phyloP scores from a whole-genome alignment of 768 basidiomycete genomes.

The Solioccasus polychromus region DNA sequence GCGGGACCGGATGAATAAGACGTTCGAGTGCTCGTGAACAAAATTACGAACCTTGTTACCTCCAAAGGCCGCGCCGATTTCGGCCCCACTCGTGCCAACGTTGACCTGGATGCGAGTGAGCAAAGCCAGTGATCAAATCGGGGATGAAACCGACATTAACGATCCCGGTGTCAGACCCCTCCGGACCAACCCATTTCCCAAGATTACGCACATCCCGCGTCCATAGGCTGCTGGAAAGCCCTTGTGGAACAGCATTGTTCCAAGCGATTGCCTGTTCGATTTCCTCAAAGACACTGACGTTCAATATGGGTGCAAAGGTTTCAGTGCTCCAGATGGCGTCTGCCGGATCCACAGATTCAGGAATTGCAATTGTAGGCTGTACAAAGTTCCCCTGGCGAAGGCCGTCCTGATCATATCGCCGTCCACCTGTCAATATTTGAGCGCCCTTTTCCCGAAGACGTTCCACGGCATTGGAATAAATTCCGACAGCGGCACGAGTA shows the following conservation, averaged over 20 bases:
- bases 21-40: constrained; percentile 11
- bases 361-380: constrained; percentile 79
- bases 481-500: constrained; percentile 59
- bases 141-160: constrained; percentile 64
- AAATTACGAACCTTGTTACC: constrained; percentile 73
- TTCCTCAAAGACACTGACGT: constrained; percentile 82
- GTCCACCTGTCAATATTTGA: constrained; percentile 74
- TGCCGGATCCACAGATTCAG: constrained; percentile 50
- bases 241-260: constrained; percentile 90
- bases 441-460: constrained; percentile 65
- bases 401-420: constrained; percentile 46
- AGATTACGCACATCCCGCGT: constrained; percentile 80
- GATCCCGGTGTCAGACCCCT: constrained; percentile 88
- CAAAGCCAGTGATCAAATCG: neutral
- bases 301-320: constrained; percentile 87
- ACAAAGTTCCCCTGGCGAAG: constrained; percentile 82
- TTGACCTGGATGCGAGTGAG: constrained; percentile 47
- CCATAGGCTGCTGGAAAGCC: constrained; percentile 90
- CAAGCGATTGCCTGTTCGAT: constrained; percentile 83
- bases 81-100: constrained; percentile 65
- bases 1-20: constrained; percentile 12
- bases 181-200: constrained; percentile 90
- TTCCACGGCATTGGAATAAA: constrained; percentile 60
- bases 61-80: constrained; percentile 87
- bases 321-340: constrained; percentile 73